Conservation (phyloP, 108 stramenopile species). For the Thalassiosira profunda region DNA sequence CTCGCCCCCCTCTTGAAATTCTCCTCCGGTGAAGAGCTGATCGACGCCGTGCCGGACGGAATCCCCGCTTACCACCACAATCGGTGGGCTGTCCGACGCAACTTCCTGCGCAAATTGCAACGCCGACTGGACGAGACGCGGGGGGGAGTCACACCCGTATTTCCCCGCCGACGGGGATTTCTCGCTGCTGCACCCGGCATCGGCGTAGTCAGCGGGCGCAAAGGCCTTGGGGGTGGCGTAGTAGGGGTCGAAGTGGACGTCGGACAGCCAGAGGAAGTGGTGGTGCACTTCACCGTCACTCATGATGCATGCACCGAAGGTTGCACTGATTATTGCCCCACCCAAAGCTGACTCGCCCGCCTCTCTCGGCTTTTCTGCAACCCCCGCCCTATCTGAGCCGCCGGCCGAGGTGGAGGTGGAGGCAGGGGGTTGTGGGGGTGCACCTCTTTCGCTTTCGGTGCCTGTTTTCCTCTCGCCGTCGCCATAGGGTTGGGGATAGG, state of each 20-base stretch:
- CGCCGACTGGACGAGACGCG: constrained; percentile 21
- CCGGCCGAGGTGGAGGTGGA: too few relatives aligned
- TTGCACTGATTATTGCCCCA: too few relatives aligned
- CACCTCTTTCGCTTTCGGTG: too few relatives aligned
- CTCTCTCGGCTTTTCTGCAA: too few relatives aligned
- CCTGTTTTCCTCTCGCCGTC: too few relatives aligned
- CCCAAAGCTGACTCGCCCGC: too few relatives aligned
- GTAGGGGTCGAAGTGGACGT: constrained; percentile 71
- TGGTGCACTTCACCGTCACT: too few relatives aligned
- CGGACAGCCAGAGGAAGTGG: constrained; percentile 75
- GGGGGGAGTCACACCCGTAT: constrained; percentile 35
- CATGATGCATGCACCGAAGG: too few relatives aligned
- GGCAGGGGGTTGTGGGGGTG: too few relatives aligned
- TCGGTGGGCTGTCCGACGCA: constrained; percentile 22
- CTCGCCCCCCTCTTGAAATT: not conserved
- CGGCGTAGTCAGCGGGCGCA: not conserved
- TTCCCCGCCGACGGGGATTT: constrained; percentile 17
- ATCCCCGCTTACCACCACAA: constrained; percentile 66
- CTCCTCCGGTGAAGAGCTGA: constrained; percentile 1
- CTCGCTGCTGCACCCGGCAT: constrained; percentile 1
- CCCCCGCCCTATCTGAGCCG: too few relatives aligned
- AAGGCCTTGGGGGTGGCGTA: constrained; percentile 54
- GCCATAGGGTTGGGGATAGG: too few relatives aligned
- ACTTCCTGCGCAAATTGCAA: constrained; percentile 3
- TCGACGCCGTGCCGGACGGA: constrained; percentile 40